These are phyloP conservation scores for Calophaca sinica DNA, from an alignment of 306 rosid species.

Conservation along the genomic window DNA sequence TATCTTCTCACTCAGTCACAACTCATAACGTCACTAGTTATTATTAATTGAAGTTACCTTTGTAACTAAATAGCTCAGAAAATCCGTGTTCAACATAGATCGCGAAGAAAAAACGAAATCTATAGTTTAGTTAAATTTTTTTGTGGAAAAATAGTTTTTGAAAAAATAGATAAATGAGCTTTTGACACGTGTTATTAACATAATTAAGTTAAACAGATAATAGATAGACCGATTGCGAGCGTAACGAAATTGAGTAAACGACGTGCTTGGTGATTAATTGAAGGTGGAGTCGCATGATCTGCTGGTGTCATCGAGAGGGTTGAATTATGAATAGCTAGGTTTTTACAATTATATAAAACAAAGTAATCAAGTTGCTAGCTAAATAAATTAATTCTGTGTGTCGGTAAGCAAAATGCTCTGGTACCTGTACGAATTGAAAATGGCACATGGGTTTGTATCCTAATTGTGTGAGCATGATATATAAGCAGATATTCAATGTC, in stretches of 20 bases:
- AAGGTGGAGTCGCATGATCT: slow-evolving; percentile 39
- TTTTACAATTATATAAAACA: neutral
- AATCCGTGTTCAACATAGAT: too few species aligned
- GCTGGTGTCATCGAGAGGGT: slow-evolving; percentile 1
- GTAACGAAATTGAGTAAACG: slow-evolving; percentile 24
- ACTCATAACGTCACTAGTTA: neutral
- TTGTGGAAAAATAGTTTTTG: too few species aligned
- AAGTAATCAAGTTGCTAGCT: neutral
- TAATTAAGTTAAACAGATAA: too few species aligned
- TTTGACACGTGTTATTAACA: too few species aligned
- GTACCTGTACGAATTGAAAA: slow-evolving; percentile 40
- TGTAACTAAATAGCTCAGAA: too few species aligned
- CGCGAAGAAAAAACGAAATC: too few species aligned
- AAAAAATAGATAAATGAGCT: too few species aligned
- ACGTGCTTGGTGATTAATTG: slow-evolving; percentile 45
- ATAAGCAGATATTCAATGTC: slow-evolving; percentile 9
- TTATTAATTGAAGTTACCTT: too few species aligned
- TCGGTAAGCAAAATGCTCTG: slow-evolving; percentile 52
- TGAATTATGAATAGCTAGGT: neutral
- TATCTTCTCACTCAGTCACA: slow-evolving; percentile 19
- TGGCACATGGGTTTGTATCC: slow-evolving; percentile 58
- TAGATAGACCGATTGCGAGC: slow-evolving; percentile 3
- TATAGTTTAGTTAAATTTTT: too few species aligned
- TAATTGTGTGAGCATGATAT: slow-evolving; percentile 25
- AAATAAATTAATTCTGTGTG: slow-evolving; percentile 36